Evolutionary conservation across 2,329 filamentous ascomycete genomes (phyloP).

Genomic region (Helotiales sp.): DNA sequence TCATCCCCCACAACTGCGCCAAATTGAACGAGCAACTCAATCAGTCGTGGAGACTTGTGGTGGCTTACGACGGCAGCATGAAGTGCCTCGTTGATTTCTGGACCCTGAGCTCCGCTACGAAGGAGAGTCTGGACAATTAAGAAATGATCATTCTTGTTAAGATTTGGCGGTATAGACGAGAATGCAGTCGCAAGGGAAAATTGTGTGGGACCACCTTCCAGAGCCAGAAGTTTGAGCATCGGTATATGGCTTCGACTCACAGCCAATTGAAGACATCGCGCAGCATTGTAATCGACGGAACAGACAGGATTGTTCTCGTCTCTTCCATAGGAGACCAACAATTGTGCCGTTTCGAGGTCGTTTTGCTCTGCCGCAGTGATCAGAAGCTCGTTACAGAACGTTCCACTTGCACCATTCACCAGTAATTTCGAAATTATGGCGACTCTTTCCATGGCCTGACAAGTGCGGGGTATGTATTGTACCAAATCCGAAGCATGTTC

Average conservation of each 20-base stretch:
- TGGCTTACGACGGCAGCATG: conserved; percentile 8
- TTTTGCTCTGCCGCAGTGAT: conserved; percentile 32
- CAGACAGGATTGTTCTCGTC: conserved; percentile 23
- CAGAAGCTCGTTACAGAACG: conserved; percentile 32
- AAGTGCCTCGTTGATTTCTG: conserved; percentile 25
- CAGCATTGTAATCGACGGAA: conserved; percentile 38
- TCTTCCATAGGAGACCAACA: conserved; percentile 31
- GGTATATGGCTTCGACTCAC: conserved; percentile 22
- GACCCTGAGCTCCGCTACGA: conserved; percentile 25
- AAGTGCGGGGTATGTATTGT: conserved; percentile 11
- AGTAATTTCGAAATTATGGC: conserved; percentile 28
- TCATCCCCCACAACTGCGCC: conserved; percentile 18
- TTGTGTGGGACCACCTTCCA: conserved; percentile 24
- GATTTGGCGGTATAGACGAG: conserved; percentile 22
- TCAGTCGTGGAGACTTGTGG: conserved; percentile 18
- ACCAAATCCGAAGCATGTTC: conserved; percentile 28
- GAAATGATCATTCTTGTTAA: conserved; percentile 14
- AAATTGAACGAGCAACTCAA: conserved; percentile 26
- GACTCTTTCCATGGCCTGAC: conserved; percentile 19
- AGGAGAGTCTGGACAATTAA: conserved; percentile 25
- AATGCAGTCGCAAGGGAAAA: conserved; percentile 27
- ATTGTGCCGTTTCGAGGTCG: conserved; percentile 33
- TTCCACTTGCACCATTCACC: conserved; percentile 32
- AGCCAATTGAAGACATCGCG: conserved; percentile 30
- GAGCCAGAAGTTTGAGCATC: conserved; percentile 26